Conservation (phyloP, 192 early-diverging fungal species). For the Gryganskiella cystojenkinii region DNA sequence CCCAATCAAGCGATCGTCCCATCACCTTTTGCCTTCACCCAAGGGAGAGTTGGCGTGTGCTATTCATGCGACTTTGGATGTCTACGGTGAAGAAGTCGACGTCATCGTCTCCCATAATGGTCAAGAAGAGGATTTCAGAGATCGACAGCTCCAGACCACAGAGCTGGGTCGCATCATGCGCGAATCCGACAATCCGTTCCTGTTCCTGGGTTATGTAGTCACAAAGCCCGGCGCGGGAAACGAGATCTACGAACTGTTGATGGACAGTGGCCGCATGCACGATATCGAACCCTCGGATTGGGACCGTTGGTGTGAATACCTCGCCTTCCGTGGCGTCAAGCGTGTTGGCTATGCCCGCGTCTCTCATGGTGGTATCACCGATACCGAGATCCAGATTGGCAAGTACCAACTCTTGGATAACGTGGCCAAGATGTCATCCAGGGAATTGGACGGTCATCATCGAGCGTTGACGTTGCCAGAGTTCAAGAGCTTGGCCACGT, state of each 20-base stretch:
- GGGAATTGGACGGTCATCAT: slow-evolving; percentile 9
- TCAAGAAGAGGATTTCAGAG: slow-evolving; percentile 76
- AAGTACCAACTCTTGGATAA: slow-evolving; percentile 70
- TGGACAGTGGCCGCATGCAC: slow-evolving; percentile 69
- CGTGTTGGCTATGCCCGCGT: slow-evolving; percentile 76
- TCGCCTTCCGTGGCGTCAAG: slow-evolving; percentile 76
- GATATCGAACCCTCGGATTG: slow-evolving; percentile 77
- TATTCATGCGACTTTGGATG: slow-evolving; percentile 82
- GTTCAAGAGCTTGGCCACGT: slow-evolving; percentile 54
- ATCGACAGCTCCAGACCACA: slow-evolving; percentile 76
- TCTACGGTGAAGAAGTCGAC: slow-evolving; percentile 75
- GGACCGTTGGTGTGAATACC: slow-evolving; percentile 84
- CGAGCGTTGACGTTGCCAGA: slow-evolving; percentile 15
- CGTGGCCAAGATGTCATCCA: not conserved
- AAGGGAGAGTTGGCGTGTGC: slow-evolving; percentile 82
- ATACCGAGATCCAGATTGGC: slow-evolving; percentile 81
- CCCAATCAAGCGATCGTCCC: slow-evolving; percentile 72
- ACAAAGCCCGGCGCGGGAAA: slow-evolving; percentile 66
- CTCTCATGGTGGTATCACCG: slow-evolving; percentile 80
- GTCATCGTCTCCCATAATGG: slow-evolving; percentile 83
- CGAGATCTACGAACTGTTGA: slow-evolving; percentile 68
- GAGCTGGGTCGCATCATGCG: slow-evolving; percentile 79
- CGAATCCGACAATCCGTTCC: slow-evolving; percentile 72
- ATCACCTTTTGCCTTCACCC: slow-evolving; percentile 80
- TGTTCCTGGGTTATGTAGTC: slow-evolving; percentile 82